phyloP scores from a whole-genome alignment of 371 early-diverging fungal species.

The Mortierella sp. region DNA sequence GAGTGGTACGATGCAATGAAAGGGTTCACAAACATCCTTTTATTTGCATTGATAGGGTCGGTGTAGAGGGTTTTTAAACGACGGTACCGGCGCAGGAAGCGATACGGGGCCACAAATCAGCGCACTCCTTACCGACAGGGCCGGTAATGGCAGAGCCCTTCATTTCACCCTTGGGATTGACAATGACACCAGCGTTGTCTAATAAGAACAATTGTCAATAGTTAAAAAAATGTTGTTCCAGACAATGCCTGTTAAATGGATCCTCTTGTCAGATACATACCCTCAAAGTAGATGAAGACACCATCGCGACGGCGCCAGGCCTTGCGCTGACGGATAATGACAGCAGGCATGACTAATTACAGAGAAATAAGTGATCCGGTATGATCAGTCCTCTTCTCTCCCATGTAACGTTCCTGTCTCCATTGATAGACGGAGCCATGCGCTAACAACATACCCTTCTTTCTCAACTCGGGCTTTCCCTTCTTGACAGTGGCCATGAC shows the following conservation, averaged over 20 bases:
- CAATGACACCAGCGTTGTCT: constrained; percentile 98
- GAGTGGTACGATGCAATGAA: too few relatives aligned
- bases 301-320: constrained; percentile 99
- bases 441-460: constrained; percentile 84
- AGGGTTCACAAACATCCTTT: too few relatives aligned
- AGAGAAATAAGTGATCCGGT: not conserved
- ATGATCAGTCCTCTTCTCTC: too few relatives aligned
- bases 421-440: too few relatives aligned
- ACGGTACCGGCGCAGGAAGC: constrained; percentile 97
- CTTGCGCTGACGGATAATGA: constrained; percentile 99
- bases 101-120: constrained; percentile 99
- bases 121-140: constrained; percentile 99
- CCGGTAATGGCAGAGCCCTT: constrained; percentile 99
- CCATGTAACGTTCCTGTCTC: too few relatives aligned
- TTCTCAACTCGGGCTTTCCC: constrained; percentile 99
- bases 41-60: constrained; percentile 47
- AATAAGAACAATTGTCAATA: not conserved
- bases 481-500: constrained; percentile 99
- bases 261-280: constrained; percentile 50
- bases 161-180: constrained; percentile 99
- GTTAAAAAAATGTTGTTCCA: not conserved
- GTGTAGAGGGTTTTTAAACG: constrained; percentile 65
- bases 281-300: constrained; percentile 98
- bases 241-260: too few relatives aligned
- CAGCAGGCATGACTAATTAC: constrained; percentile 94